Base-by-base conservation (phyloP, 2,329 filamentous ascomycete genomes). In the Sclerotiophoma versabilis region DNA sequence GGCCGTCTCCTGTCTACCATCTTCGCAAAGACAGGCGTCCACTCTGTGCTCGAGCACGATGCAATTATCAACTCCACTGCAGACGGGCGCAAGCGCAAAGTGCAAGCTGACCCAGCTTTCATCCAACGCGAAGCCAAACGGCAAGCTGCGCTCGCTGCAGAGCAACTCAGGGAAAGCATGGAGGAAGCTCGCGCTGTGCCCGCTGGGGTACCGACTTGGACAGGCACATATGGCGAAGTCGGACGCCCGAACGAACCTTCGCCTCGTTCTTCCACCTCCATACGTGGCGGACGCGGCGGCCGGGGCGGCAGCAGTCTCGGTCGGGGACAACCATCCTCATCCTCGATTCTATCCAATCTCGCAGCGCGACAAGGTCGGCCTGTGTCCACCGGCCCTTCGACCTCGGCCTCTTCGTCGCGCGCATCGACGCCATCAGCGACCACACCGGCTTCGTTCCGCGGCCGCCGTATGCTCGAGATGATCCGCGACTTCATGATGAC, bases 41-140 rank as follows among this genome's bases (percentile, higher is more conserved):
- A 96, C 66, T 92, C 90, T n/a, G 91, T 93, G 0, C 85, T 97
- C 37, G 91, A 97, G 66, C 95, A 99, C 71, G 95, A 98, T 62
- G 85, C 92, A 47, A 96, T 98, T 66, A 85, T 98, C 48, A 71
- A 66, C 45, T 69, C 70, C 6, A 71, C 69, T 12, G 60, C 64
- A 4, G 54, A 62, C 65, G 90, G 66, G 45, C 67, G 65, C 27
- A 89, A 87, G 63, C 85, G 85, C 45, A 86, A 86, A 49, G 79
- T 91, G 15, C 83, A 86, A 58, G 90, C 92, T 0, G 91, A 96
- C 66, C 87, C 87, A 4, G 84, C 84, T 20, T 88, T 96, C 61
- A 86, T 97, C 41, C 88, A 91, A 62, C 84, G 87, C 9, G 92
- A 97, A 75, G 93, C 93, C 0, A 88, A 89, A 66, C 84, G 86